phyloP scores from a whole-genome alignment of 108 stramenopile species.

The Cyclotella cryptica region DNA sequence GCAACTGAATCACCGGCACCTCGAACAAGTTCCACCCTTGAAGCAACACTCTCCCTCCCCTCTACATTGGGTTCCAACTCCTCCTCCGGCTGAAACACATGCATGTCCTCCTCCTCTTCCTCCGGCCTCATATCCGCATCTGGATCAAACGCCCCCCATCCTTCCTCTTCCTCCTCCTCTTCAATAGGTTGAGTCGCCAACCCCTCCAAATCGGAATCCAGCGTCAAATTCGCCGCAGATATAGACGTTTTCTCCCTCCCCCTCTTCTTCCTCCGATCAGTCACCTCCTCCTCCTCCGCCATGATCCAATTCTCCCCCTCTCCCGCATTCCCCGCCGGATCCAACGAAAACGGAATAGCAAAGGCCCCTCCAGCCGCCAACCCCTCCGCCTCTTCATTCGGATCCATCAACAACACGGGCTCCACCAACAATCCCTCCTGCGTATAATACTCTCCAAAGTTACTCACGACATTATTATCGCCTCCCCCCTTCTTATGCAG shows the following conservation, averaged over 20 bases:
- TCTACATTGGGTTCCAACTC: slow-evolving; percentile 38
- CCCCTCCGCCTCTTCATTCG: slow-evolving; percentile 34
- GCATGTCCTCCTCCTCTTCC: slow-evolving; percentile 50
- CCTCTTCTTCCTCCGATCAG: slow-evolving; percentile 21
- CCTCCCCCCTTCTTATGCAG: slow-evolving; percentile 28
- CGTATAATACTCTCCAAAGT: slow-evolving; percentile 84
- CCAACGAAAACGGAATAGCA: slow-evolving; percentile 58
- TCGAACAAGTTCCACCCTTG: slow-evolving; percentile 84
- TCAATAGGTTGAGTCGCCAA: slow-evolving; percentile 21
- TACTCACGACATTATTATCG: slow-evolving; percentile 65
- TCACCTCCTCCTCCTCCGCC: slow-evolving; percentile 65
- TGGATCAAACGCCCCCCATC: slow-evolving; percentile 89
- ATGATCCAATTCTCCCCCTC: slow-evolving; percentile 74
- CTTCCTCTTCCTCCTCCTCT: slow-evolving; percentile 70
- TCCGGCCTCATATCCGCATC: slow-evolving; percentile 75
- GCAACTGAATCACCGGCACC: slow-evolving; percentile 58
- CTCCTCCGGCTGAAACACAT: slow-evolving; percentile 57
- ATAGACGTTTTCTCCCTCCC: slow-evolving; percentile 20
- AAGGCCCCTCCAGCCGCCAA: slow-evolving; percentile 29
- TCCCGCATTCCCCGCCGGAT: slow-evolving; percentile 43
- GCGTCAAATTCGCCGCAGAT: slow-evolving; percentile 26
- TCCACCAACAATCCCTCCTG: slow-evolving; percentile 53
- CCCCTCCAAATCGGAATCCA: slow-evolving; percentile 33
- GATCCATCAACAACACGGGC: slow-evolving; percentile 50
- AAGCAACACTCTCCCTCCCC: slow-evolving; percentile 58